Conservation (phyloP, 2,329 filamentous ascomycete species). For the Colletotrichum horii region DNA sequence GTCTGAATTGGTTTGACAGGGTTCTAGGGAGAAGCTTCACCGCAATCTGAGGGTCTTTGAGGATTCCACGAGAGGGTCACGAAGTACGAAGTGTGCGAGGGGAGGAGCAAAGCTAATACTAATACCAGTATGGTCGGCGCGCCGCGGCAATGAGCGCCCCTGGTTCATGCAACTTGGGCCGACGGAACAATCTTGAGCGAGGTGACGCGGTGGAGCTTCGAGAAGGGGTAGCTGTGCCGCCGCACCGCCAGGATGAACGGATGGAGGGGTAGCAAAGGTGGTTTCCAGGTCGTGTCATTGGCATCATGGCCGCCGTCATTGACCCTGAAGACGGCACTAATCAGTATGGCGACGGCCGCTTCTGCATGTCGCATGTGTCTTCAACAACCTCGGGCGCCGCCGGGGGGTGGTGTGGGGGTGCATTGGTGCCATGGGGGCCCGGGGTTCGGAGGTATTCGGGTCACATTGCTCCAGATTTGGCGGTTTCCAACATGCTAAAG, state of each 20-base stretch:
- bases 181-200: slow-evolving; percentile 19
- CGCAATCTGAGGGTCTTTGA: slow-evolving; percentile 5
- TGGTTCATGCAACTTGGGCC: neutral
- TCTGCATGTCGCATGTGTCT: slow-evolving; percentile 11
- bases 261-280: neutral
- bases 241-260: neutral
- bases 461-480: slow-evolving; percentile 8
- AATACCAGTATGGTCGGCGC: slow-evolving; percentile 10
- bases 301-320: slow-evolving; percentile 4
- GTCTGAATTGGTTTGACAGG: neutral
- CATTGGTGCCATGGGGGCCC: neutral
- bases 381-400: slow-evolving; percentile 6
- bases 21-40: slow-evolving; percentile 18
- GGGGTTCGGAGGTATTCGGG: slow-evolving; percentile 13
- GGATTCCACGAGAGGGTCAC: neutral
- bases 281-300: neutral
- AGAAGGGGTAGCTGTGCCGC: neutral
- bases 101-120: slow-evolving; percentile 9
- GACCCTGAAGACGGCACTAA: slow-evolving; percentile 12
- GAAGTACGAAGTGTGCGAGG: neutral
- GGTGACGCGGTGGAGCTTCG: slow-evolving; percentile 10
- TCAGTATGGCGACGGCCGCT: neutral
- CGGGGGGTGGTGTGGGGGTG: neutral
- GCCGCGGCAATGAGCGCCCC: slow-evolving; percentile 14
- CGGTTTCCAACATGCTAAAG: slow-evolving; percentile 1